A percentile compares a stretch with the other conserved stretches of the same genome.
phyloP scores from a whole-genome alignment of 805 yeast genomes.

The Metschnikowia vanudenii region DNA sequence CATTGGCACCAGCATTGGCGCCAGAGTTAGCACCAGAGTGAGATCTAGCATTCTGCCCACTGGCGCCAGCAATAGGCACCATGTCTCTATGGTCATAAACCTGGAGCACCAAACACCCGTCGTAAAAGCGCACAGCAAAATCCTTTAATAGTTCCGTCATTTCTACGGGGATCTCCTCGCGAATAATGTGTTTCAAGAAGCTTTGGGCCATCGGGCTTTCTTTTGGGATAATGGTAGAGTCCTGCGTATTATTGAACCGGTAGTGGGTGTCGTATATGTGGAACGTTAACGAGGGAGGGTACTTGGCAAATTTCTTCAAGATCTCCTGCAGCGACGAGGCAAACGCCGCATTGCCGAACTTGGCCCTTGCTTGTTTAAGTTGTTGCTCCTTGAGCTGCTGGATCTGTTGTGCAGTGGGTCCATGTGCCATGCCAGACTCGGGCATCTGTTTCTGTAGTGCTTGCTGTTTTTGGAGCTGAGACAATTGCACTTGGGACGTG shows the following conservation, averaged over 20 bases:
- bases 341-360: conserved; percentile 46
- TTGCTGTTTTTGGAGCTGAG: background rate
- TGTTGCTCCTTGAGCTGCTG: conserved; percentile 23
- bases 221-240: conserved; percentile 75
- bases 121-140: conserved; percentile 79
- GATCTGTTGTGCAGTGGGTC: conserved; percentile 21
- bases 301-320: conserved; percentile 69
- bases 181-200: conserved; percentile 74
- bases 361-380: conserved; percentile 23
- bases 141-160: conserved; percentile 87
- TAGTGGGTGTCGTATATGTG: conserved; percentile 91
- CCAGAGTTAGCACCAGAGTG: no score
- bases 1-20: no score
- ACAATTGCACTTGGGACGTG: background rate
- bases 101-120: conserved; percentile 84
- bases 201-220: conserved; percentile 73
- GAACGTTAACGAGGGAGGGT: conserved; percentile 79
- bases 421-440: background rate
- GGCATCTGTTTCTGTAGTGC: conserved; percentile 22
- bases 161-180: conserved; percentile 84
- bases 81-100: conserved; percentile 80
- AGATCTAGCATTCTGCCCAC: no score
- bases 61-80: no score
- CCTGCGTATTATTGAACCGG: conserved; percentile 83
- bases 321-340: conserved; percentile 72